Evolutionary conservation across 2,329 filamentous ascomycete species (phyloP), one percentile per base, ranked within the genome.

Genomic region (Neophaeococcomyces aloes): DNA sequence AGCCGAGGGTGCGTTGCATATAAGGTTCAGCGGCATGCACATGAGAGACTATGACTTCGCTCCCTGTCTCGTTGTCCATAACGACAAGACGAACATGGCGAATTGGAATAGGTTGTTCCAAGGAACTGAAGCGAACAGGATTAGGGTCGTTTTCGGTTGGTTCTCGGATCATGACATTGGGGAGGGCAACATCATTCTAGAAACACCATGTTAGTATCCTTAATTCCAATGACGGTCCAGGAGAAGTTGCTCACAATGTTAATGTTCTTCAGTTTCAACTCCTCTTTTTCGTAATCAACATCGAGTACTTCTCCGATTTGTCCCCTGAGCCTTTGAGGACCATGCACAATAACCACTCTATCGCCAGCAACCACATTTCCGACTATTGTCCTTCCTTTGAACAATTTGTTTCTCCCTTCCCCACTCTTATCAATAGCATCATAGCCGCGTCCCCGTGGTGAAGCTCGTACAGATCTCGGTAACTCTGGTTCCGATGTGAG

Each of bases 51-150:
- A 94, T 74, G 47, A 84, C 79, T 60, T 96, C 88, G 58, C 77
- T 76, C 34, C 80, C 79, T 10, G 81, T 83, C 50, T 67, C 64
- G 13, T 91, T 76, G 38, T 70, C 69, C 42, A 93, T 69, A 58
- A 85, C 78, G 38, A 96, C 86, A 27, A 95, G 83, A 45, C 86
- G 84, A 51, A 96, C 71, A 48, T 83, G 71, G 27, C 76, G 73
- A 56, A 93, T 71, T 42, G 82, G 72, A 25, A 94, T 61, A 25
- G 78, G 68, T 41, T 75, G 59, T 54, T 74, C 68, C 45, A 71
- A 57, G 55, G 70, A 59, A 35, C 71, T 63, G 46, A 72, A 65
- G 31, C 11, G 29, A 23, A 30, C 14, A 4, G 29, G 10, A 3
- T 35, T 18, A 21, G 30, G 36, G 15, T 27, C 23, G n/a, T 7